Conservation (phyloP, 371 early-diverging fungal species). For the Lichtheimia ornata region DNA sequence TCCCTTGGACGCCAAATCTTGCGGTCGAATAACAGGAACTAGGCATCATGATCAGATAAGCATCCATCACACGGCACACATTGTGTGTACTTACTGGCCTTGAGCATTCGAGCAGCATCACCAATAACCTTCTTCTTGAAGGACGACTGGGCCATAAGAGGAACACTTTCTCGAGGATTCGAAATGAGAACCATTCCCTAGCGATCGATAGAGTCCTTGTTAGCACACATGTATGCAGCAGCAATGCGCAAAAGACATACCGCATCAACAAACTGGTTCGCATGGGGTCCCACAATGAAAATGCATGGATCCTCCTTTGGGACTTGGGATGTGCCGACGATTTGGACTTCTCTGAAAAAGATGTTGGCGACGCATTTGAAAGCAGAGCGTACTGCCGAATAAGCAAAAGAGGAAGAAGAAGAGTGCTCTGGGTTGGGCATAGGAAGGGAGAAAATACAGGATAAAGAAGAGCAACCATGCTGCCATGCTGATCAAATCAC, state of each 20-base stretch:
- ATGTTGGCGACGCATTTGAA: constrained; percentile 47
- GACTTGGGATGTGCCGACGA: constrained; percentile 72
- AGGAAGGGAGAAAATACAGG: too few relatives aligned
- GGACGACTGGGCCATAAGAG: constrained; percentile 72
- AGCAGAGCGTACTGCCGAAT: constrained; percentile 23
- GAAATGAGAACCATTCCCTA: constrained; percentile 70
- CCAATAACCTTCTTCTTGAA: constrained; percentile 77
- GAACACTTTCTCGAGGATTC: constrained; percentile 68
- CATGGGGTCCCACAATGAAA: constrained; percentile 87
- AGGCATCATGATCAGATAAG: neutral
- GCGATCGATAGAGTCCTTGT: constrained; percentile 59
- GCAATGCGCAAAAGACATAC: neutral
- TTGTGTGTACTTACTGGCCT: constrained; percentile 47
- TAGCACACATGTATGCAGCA: neutral
- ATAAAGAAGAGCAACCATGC: too few relatives aligned
- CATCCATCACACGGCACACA: neutral
- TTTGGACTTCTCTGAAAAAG: constrained; percentile 79
- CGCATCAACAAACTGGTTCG: constrained; percentile 67
- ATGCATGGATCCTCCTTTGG: constrained; percentile 77
- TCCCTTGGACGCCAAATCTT: constrained; percentile 70
- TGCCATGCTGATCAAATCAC: too few relatives aligned
- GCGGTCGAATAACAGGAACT: constrained; percentile 84
- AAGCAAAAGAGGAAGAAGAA: constrained; percentile 12
- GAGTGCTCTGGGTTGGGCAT: too few relatives aligned
- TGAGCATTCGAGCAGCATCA: constrained; percentile 56